A percentile compares a stretch with the other conserved stretches of the same genome.
Conservation (phyloP, 345 rosid species). For the Populus simonii region DNA sequence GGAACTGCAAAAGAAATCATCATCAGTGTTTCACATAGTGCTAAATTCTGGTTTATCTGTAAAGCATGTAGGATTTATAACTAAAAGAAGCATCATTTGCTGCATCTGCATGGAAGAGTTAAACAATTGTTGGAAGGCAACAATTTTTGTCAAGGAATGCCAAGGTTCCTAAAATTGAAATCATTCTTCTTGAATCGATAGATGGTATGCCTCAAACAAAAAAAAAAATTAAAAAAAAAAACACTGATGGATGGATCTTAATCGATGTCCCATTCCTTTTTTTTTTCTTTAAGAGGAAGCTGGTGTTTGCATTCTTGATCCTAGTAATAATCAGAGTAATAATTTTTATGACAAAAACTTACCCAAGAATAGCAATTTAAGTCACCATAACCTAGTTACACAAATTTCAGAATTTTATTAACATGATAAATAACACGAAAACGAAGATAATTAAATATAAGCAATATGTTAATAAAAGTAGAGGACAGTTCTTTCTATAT, state of each 20-base stretch:
- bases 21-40: background rate
- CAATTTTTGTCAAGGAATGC: background rate
- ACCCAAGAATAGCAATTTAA: background rate
- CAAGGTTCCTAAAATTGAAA: background rate
- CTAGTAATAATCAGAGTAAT: background rate
- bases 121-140: background rate
- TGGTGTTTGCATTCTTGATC: background rate
- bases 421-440: background rate
- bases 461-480: background rate
- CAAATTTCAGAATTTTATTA: background rate
- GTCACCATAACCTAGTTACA: background rate
- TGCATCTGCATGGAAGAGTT: background rate
- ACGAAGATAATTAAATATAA: background rate
- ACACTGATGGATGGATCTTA: background rate
- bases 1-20: slow-evolving; percentile 45
- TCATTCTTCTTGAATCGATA: background rate
- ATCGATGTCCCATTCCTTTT: background rate
- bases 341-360: background rate
- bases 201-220: too few species aligned
- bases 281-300: background rate
- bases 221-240: too few species aligned
- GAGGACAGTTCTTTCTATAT: background rate
- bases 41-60: background rate
- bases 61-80: background rate
- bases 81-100: background rate